phyloP scores from a whole-genome alignment of 495 filamentous ascomycete genomes.

The Penicillium nucicola region DNA sequence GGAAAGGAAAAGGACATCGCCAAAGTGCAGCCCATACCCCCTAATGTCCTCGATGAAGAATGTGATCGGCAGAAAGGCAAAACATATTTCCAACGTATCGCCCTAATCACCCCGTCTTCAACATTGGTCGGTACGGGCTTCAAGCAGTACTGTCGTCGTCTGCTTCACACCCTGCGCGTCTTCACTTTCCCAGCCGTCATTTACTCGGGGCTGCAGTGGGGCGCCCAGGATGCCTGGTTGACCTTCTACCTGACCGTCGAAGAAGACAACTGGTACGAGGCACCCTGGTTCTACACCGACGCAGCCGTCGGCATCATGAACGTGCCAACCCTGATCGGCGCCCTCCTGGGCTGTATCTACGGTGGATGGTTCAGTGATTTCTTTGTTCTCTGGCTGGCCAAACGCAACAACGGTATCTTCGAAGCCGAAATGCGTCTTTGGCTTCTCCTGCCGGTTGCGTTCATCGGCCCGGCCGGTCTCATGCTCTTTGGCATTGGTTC shows the following conservation, averaged over 20 bases:
- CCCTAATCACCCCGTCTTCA: slow-evolving; percentile 26
- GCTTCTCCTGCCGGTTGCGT: slow-evolving; percentile 27
- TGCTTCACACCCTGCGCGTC: slow-evolving; percentile 26
- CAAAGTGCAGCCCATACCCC: background rate
- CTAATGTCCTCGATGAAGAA: slow-evolving; percentile 5
- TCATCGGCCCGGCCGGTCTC: slow-evolving; percentile 29
- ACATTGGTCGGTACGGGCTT: slow-evolving; percentile 24
- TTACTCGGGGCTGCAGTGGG: slow-evolving; percentile 34
- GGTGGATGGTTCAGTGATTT: slow-evolving; percentile 33
- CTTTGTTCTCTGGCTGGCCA: slow-evolving; percentile 31
- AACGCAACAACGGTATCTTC: slow-evolving; percentile 25
- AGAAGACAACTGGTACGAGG: slow-evolving; percentile 28
- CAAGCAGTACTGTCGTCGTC: slow-evolving; percentile 21
- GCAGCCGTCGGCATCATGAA: slow-evolving; percentile 33
- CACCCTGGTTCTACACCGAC: slow-evolving; percentile 31
- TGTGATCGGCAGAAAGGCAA: slow-evolving; percentile 14
- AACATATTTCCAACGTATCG: slow-evolving; percentile 26
- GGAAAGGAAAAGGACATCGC: slow-evolving; percentile 1
- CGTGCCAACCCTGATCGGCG: slow-evolving; percentile 32
- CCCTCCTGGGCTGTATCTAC: slow-evolving; percentile 32
- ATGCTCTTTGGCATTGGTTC: slow-evolving; percentile 33
- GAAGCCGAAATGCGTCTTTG: slow-evolving; percentile 36
- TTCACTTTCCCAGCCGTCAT: slow-evolving; percentile 33
- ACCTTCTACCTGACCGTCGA: slow-evolving; percentile 36
- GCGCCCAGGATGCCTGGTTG: slow-evolving; percentile 37